Percentiles rank a stretch among this genome's conserved stretches.
Evolutionary conservation across 2,329 filamentous ascomycete genomes (phyloP).

Genomic region (Diaporthe nobilis): DNA sequence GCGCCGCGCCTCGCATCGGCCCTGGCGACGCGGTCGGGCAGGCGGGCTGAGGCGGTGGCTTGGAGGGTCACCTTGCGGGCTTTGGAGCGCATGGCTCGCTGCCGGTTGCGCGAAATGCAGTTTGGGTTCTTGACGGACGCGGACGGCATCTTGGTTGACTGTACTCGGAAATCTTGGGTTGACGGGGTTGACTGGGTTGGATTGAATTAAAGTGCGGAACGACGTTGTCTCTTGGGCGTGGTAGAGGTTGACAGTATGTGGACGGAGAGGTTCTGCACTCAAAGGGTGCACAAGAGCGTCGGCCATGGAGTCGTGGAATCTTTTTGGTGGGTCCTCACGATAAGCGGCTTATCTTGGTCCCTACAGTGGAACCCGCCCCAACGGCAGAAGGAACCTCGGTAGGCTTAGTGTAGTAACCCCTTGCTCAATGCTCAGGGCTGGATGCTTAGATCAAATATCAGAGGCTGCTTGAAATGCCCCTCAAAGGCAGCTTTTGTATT

Average conservation of each 20-base stretch:
- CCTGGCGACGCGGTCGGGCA: conserved; percentile 44
- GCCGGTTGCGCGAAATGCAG: conserved; percentile 67
- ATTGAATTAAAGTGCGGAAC: too few species aligned
- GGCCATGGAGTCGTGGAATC: conserved; percentile 3
- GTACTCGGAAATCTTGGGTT: too few species aligned
- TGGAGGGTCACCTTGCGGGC: conserved; percentile 61
- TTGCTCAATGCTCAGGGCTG: too few species aligned
- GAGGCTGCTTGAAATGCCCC: background rate
- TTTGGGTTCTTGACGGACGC: conserved; percentile 72
- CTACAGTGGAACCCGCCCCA: too few species aligned
- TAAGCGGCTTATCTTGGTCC: conserved; percentile 24
- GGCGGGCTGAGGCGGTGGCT: conserved; percentile 51
- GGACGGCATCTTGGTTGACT: conserved; percentile 62
- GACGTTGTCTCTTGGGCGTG: background rate
- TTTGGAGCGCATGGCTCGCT: conserved; percentile 61
- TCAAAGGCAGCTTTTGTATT: background rate
- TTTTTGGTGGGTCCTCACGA: conserved; percentile 30
- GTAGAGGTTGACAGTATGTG: background rate
- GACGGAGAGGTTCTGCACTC: background rate
- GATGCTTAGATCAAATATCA: background rate
- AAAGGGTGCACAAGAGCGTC: background rate
- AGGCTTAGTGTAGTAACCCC: background rate
- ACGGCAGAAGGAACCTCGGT: background rate
- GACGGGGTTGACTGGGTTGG: background rate
- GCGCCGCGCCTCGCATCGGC: conserved; percentile 64